A percentile compares a stretch with the other conserved stretches of the same genome.
phyloP scores from a whole-genome alignment of 768 basidiomycete species.

The Auriscalpium orientale region DNA sequence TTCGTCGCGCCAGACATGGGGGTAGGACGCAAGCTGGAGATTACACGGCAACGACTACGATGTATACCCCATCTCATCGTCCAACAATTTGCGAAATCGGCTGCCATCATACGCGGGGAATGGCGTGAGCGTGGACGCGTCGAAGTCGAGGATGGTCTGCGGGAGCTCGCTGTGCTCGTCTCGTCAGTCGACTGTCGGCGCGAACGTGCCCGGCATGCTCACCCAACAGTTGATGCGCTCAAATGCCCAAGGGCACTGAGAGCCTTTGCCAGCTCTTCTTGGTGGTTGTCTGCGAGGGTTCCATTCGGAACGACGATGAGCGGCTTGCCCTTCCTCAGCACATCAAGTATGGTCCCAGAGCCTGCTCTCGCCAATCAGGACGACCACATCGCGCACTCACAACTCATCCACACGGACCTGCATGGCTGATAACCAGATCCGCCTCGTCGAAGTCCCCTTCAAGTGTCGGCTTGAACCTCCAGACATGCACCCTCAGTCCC shows the following conservation, averaged over 20 bases:
- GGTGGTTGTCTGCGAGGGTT: slow-evolving; percentile 87
- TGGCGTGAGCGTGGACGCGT: slow-evolving; percentile 35
- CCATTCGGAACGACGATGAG: slow-evolving; percentile 88
- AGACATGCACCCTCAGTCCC: slow-evolving; percentile 53
- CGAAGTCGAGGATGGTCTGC: slow-evolving; percentile 43
- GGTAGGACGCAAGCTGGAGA: slow-evolving; percentile 5
- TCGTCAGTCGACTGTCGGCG: neutral
- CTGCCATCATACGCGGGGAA: slow-evolving; percentile 67
- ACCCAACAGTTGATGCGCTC: slow-evolving; percentile 50
- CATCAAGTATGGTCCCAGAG: slow-evolving; percentile 90
- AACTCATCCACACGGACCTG: slow-evolving; percentile 50
- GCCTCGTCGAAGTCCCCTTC: slow-evolving; percentile 54
- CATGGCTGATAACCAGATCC: slow-evolving; percentile 87
- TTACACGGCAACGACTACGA: neutral
- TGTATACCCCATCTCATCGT: slow-evolving; percentile 67
- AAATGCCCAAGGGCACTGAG: slow-evolving; percentile 55
- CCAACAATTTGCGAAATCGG: slow-evolving; percentile 59
- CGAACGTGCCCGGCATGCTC: slow-evolving; percentile 22
- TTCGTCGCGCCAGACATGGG: slow-evolving; percentile 7
- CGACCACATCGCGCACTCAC: neutral
- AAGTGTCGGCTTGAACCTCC: slow-evolving; percentile 71
- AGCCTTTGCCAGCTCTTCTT: slow-evolving; percentile 76
- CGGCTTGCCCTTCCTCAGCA: slow-evolving; percentile 62
- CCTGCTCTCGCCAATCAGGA: slow-evolving; percentile 37
- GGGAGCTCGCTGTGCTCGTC: slow-evolving; percentile 40